Percentiles rank a stretch among this genome's conserved stretches.
phyloP scores from a whole-genome alignment of 2,329 filamentous ascomycete species.

The Talaromyces sp. region DNA sequence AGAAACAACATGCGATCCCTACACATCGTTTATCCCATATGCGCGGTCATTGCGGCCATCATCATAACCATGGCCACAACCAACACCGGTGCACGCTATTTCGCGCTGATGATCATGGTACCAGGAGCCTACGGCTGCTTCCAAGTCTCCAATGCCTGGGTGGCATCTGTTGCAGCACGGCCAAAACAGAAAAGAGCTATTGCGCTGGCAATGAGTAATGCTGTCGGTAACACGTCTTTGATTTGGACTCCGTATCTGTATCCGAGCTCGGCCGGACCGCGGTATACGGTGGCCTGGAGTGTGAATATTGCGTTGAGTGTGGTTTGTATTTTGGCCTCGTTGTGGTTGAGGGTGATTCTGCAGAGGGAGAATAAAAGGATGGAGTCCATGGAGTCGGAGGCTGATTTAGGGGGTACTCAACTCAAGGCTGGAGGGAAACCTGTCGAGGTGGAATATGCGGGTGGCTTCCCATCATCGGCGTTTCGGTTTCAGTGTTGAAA shows the following conservation, averaged over 20 bases:
- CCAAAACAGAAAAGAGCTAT: background rate
- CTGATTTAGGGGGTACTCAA: background rate
- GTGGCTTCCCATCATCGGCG: background rate
- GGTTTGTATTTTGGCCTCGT: background rate
- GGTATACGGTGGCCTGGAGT: background rate
- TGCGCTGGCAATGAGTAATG: background rate
- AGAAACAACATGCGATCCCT: slow-evolving; percentile 66
- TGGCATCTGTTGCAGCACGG: background rate
- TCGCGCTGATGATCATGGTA: background rate
- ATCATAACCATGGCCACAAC: background rate
- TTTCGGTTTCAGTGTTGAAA: background rate
- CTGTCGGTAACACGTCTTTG: background rate
- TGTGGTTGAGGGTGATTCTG: background rate
- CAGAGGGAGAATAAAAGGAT: background rate
- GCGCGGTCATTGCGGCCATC: slow-evolving; percentile 59
- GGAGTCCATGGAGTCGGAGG: background rate
- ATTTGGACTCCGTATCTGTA: background rate
- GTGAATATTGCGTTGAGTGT: background rate
- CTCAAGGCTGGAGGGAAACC: background rate
- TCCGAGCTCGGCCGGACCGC: background rate
- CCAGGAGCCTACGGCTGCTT: background rate
- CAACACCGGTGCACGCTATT: background rate
- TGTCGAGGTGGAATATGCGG: background rate
- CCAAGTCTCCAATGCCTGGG: background rate
- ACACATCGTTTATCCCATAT: slow-evolving; percentile 61